These are phyloP conservation scores for Naganishia albida DNA, from an alignment of 1,284 basidiomycete species.

Conservation along the genomic window DNA sequence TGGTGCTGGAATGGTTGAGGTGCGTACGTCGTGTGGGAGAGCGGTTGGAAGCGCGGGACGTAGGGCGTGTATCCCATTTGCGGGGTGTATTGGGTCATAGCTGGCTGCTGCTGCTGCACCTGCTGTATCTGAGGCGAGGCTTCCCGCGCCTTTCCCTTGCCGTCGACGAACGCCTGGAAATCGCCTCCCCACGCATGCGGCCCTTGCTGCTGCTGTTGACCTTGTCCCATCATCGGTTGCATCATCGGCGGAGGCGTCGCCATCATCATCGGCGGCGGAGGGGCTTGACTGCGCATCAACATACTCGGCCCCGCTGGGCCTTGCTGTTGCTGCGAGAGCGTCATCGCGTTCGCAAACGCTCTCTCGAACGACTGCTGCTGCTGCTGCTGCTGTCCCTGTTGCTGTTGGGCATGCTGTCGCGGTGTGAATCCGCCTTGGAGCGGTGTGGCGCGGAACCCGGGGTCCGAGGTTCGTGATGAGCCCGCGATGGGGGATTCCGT, in stretches of 20 bases:
- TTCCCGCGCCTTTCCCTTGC: conserved; percentile 20
- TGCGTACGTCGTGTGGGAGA: conserved; percentile 8
- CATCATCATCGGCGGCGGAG: not conserved
- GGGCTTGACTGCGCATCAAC: conserved; percentile 24
- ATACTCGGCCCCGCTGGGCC: conserved; percentile 2
- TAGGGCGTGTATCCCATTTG: not conserved
- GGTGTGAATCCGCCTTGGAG: not conserved
- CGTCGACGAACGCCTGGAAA: conserved; percentile 16
- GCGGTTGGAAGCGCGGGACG: conserved; percentile 4
- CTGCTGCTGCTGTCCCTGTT: conserved; percentile 13
- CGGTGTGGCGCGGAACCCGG: conserved; percentile 22
- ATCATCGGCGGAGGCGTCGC: not conserved
- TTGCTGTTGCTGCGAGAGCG: conserved; percentile 6
- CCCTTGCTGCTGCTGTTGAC: conserved; percentile 8
- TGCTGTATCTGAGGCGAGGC: not conserved
- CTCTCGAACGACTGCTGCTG: conserved; percentile 11
- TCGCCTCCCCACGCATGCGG: conserved; percentile 21
- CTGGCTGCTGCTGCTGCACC: not conserved
- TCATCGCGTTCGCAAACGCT: conserved; percentile 20
- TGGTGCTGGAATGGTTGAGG: not conserved
- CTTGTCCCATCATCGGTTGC: conserved; percentile 13
- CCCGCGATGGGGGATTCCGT: not conserved
- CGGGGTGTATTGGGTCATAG: not conserved
- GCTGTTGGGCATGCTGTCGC: not conserved
- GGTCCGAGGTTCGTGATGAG: conserved; percentile 4